phyloP scores from a whole-genome alignment of 1,284 basidiomycete species.

The Tausonia pullulans region DNA sequence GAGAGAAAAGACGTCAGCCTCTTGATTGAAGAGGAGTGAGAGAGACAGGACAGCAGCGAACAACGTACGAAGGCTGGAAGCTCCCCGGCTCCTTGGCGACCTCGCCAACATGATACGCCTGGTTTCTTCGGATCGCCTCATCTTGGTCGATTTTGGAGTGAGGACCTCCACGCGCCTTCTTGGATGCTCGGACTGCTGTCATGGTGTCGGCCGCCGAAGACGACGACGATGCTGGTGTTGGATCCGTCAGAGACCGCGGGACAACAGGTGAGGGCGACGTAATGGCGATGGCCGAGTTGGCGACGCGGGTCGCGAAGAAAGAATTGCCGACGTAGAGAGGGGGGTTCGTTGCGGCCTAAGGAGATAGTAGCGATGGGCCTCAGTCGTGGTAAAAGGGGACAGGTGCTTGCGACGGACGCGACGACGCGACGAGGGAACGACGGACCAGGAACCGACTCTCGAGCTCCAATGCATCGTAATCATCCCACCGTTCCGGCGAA shows the following conservation, averaged over 20 bases:
- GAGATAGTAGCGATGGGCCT: slow-evolving; percentile 28
- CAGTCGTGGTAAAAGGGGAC: slow-evolving; percentile 29
- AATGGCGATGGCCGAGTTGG: slow-evolving; percentile 30
- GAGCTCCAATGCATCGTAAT: slow-evolving; percentile 31
- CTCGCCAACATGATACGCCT: not conserved
- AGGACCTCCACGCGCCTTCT: no score
- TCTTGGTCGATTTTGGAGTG: no score
- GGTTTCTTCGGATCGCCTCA: not conserved
- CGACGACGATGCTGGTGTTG: no score
- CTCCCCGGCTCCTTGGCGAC: no score
- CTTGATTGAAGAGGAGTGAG: no score
- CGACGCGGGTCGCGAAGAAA: slow-evolving; percentile 32
- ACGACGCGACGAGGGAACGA: not conserved
- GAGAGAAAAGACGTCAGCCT: slow-evolving; percentile 36
- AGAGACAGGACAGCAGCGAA: no score
- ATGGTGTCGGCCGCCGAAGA: no score
- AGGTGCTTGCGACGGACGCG: not conserved
- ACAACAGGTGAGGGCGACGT: slow-evolving; percentile 24
- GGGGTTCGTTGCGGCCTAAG: slow-evolving; percentile 34
- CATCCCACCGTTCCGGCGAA: slow-evolving; percentile 29
- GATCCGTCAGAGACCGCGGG: no score
- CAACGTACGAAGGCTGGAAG: no score
- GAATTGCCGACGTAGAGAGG: slow-evolving; percentile 36
- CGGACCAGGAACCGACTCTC: slow-evolving; percentile 35
- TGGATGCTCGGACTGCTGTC: no score